Conservation (phyloP, 345 rosid genomes). For the Psidium guajava region DNA sequence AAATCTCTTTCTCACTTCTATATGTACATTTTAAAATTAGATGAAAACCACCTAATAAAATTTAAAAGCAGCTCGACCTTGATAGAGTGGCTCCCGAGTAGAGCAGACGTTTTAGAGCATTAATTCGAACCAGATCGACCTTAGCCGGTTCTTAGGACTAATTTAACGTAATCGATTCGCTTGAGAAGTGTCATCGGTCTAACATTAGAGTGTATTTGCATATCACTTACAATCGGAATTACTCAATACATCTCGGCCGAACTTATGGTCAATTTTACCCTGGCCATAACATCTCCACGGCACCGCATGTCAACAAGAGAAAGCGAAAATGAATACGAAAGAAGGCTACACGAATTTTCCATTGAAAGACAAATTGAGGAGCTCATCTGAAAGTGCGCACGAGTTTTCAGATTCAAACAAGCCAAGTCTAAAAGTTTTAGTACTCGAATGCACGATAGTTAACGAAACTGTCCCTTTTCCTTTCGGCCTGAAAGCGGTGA, state of each 20-base stretch:
- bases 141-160: neutral
- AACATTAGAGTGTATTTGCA: too few relatives aligned
- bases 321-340: neutral
- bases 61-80: neutral
- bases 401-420: too few relatives aligned
- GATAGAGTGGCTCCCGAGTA: neutral
- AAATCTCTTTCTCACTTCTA: neutral
- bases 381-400: neutral
- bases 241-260: too few relatives aligned
- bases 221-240: too few relatives aligned
- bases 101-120: neutral
- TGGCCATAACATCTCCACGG: accelerated
- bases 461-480: neutral
- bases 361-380: accelerated
- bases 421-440: accelerated
- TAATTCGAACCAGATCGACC: neutral
- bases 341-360: neutral
- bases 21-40: neutral
- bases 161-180: neutral
- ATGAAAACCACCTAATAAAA: neutral
- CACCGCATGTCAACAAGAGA: neutral
- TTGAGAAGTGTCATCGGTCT: neutral
- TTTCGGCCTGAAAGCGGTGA: neutral
- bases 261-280: too few relatives aligned
- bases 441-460: accelerated